Evolutionary conservation across 352 stramenopile species (phyloP).

Genomic region (Phytopythium mirpurense): DNA sequence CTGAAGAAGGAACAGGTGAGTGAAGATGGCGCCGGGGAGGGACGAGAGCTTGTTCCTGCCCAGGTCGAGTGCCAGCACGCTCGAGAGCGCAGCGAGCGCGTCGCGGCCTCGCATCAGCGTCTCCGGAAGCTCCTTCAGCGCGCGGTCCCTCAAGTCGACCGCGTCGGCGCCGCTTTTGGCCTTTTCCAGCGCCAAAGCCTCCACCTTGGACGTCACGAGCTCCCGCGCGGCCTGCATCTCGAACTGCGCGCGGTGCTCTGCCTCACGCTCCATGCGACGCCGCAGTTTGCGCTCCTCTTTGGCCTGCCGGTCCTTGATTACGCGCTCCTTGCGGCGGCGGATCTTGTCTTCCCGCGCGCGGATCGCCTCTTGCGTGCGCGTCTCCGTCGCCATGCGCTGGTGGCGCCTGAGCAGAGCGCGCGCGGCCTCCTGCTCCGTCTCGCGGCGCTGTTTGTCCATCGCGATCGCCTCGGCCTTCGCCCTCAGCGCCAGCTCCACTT

Average conservation of each 20-base stretch:
- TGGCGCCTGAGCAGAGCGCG: constrained; percentile 40
- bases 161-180: constrained; percentile 48
- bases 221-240: constrained; percentile 46
- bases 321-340: constrained; percentile 42
- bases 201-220: constrained; percentile 50
- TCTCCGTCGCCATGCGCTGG: constrained; percentile 41
- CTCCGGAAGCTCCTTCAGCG: constrained; percentile 32
- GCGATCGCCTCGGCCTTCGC: constrained; percentile 51
- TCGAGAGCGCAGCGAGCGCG: constrained; percentile 43
- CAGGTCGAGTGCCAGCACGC: constrained; percentile 61
- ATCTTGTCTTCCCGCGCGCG: constrained; percentile 66
- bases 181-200: constrained; percentile 41
- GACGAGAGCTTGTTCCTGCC: constrained; percentile 39
- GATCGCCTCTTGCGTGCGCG: constrained; percentile 52
- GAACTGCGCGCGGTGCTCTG: constrained; percentile 33
- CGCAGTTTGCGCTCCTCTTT: constrained; percentile 49
- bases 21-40: constrained; percentile 44
- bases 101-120: constrained; percentile 49
- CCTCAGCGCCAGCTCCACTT: constrained; percentile 34
- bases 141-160: constrained; percentile 29
- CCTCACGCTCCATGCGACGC: constrained; percentile 29
- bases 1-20: constrained; percentile 53
- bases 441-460: constrained; percentile 38
- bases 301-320: constrained; percentile 51
- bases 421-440: constrained; percentile 40